These are phyloP conservation scores for Saccharum officinarum DNA, from an alignment of 176 grass and related monocot genomes.

Conservation along the genomic window DNA sequence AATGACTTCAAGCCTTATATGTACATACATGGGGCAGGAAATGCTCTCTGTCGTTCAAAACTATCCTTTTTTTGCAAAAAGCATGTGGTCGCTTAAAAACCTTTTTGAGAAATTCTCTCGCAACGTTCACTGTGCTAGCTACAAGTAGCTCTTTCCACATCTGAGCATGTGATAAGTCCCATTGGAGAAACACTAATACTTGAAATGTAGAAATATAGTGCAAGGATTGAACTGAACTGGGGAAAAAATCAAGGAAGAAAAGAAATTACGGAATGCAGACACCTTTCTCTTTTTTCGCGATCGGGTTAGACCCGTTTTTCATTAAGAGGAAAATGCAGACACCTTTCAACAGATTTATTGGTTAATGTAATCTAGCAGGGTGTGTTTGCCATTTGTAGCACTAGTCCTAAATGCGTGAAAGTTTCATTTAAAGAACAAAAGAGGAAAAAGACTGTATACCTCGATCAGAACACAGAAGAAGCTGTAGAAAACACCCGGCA, in stretches of 20 bases:
- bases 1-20: background rate
- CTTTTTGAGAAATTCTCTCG: background rate
- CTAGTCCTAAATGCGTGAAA: constrained; percentile 2
- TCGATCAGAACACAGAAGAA: background rate
- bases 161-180: background rate
- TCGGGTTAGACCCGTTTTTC: no score
- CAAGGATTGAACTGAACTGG: background rate
- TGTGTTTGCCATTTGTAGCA: background rate
- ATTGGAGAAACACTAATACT: background rate
- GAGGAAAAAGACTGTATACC: background rate
- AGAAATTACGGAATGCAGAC: background rate
- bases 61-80: background rate
- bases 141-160: background rate
- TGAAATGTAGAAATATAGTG: background rate
- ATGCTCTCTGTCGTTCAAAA: background rate
- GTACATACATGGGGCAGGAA: background rate
- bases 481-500: no score
- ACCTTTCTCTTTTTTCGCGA: no score
- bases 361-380: background rate
- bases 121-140: background rate
- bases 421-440: background rate
- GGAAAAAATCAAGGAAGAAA: background rate
- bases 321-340: background rate
- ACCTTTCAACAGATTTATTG: constrained; percentile 4
- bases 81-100: background rate